Percentiles rank a stretch among this genome's conserved stretches.
These are phyloP conservation scores for Camelina laxa DNA, from an alignment of 345 rosid genomes.

Conservation along the genomic window DNA sequence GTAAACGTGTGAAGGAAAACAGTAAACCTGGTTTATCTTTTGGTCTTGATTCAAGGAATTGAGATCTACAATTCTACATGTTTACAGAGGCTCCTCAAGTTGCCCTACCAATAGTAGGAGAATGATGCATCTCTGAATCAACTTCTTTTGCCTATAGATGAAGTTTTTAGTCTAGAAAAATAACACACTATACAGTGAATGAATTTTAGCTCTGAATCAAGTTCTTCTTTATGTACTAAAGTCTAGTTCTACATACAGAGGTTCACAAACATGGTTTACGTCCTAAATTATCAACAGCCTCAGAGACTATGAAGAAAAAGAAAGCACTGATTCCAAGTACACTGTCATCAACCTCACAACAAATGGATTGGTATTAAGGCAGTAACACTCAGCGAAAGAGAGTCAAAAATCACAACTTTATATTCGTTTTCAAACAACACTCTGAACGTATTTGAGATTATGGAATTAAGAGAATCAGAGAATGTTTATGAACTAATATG, in stretches of 20 bases:
- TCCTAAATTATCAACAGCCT: neutral
- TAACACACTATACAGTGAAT: neutral
- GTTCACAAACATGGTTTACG: neutral
- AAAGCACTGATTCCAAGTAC: neutral
- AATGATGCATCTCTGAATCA: neutral
- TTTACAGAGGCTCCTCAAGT: neutral
- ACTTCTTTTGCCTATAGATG: neutral
- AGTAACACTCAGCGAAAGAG: neutral
- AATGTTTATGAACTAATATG: neutral
- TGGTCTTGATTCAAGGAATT: neutral
- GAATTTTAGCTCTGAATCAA: neutral
- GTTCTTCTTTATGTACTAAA: neutral
- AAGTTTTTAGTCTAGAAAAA: neutral
- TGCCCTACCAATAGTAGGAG: neutral
- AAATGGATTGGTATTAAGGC: neutral
- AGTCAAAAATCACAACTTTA: neutral
- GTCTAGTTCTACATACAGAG: neutral
- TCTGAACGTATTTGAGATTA: neutral
- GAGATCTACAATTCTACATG: no score
- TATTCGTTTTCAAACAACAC: neutral
- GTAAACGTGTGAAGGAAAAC: no score
- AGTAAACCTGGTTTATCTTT: neutral
- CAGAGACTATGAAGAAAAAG: neutral
- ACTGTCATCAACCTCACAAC: neutral
- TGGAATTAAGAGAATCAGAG: slow-evolving; percentile 15